Conservation (phyloP, 75 land plant genomes). For the Sequoiadendron giganteum region DNA sequence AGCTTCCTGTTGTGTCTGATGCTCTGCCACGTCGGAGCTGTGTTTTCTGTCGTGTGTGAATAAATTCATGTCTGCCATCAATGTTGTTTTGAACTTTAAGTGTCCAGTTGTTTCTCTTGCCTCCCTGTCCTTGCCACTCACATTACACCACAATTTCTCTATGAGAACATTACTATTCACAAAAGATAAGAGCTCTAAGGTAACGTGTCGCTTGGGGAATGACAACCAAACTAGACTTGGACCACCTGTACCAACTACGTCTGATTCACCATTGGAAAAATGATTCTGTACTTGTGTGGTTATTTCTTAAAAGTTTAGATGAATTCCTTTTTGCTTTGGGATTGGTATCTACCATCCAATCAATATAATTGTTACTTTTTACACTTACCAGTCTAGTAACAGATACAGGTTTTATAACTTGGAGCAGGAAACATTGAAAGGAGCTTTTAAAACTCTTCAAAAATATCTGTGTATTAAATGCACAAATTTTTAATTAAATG, state of each 20-base stretch:
- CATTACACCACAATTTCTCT: not conserved
- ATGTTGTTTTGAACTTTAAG: not conserved
- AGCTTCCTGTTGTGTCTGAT: not conserved
- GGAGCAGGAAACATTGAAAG: no score
- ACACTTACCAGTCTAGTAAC: no score
- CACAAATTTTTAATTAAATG: no score
- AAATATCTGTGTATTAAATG: no score
- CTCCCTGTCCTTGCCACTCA: not conserved
- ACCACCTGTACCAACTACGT: not conserved
- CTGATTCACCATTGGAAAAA: not conserved
- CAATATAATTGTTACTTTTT: no score
- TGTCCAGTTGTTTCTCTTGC: not conserved
- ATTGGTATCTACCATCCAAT: no score
- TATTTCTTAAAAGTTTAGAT: not conserved
- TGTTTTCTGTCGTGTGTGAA: not conserved
- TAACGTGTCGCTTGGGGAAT: not conserved
- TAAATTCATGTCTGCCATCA: not conserved
- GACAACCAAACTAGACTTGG: not conserved
- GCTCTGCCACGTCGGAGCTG: not conserved
- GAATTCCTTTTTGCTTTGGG: not conserved
- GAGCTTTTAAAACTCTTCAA: no score
- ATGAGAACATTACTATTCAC: not conserved
- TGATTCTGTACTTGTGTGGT: not conserved
- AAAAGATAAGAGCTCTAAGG: not conserved
- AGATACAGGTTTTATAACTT: no score